Evolutionary conservation across 768 basidiomycete genomes (phyloP), one percentile per base, ranked within the genome.

Genomic region (Russula sp.): DNA sequence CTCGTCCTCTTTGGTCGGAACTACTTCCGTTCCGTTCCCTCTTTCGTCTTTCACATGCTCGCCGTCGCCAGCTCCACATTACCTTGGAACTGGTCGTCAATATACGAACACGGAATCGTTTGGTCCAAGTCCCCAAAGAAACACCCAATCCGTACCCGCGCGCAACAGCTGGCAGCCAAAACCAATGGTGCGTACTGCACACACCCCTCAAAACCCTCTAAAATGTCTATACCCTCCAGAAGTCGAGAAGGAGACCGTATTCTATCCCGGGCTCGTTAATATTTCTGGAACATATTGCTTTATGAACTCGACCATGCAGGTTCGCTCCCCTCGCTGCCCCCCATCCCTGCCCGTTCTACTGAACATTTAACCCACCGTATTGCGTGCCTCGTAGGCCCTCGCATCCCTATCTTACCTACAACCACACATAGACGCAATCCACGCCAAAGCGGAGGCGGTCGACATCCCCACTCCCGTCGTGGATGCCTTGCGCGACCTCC

Each of bases 201-300:
- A 22, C 62, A 37, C 50, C 35, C 22, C 34, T 55, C 47, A 61
- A 52, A 27, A 18, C 20, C n/a, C 22, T n/a, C 27, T 13, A 39
- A 47, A 49, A 10, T 11, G 34, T 6, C 20, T 16, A 22, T 49
- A 22, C 8, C 7, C 32, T 2, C 11, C 10, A 39, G 54, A 57
- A 44, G 47, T 49, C 18, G 66, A 69, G 49, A 68, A 68, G 48
- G 67, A 72, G 58, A 69, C 80, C 16, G 78, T 80, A 22, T 81
- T 85, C 69, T 97, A 91, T 73, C 89, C 94, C 2, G 95, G 95
- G 0, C 86, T 98, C 55, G 89, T 97, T 71, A 98, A 98, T 70
- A 88, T 95, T 42, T 95, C 94, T 9, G 95, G 95, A 11, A 96
- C 94, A 56, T 91, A 96, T 67, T 98, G 96, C 72, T 98, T 97